Conservation (phyloP, 2,329 filamentous ascomycete genomes). For the Sarocladiaceae sp. region DNA sequence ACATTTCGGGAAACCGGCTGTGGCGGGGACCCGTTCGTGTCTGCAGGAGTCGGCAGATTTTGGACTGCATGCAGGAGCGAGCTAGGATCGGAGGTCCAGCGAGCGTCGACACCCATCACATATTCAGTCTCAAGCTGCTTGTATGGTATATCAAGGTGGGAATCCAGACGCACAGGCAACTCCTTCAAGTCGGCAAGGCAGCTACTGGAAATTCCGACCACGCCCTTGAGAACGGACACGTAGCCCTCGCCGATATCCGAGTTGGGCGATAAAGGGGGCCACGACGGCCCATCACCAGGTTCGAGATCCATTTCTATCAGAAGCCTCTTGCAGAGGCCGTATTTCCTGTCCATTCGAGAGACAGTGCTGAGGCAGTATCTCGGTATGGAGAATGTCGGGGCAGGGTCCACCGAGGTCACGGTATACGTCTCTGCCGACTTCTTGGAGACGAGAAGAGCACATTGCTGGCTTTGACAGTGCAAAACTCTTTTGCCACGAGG, state of each 20-base stretch:
- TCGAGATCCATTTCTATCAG: constrained; percentile 46
- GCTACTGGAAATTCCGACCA: too few relatives aligned
- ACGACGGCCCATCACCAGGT: constrained; percentile 40
- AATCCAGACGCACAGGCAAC: neutral
- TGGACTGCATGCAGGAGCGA: constrained; percentile 25
- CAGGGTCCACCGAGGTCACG: constrained; percentile 41
- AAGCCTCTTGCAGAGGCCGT: constrained; percentile 44
- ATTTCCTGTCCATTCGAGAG: constrained; percentile 36
- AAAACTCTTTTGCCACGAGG: constrained; percentile 34
- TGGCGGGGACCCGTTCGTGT: neutral
- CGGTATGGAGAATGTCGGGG: constrained; percentile 45
- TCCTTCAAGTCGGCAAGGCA: neutral
- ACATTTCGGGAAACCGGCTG: neutral
- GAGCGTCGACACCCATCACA: constrained; percentile 41
- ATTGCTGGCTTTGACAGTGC: constrained; percentile 48
- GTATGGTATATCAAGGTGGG: neutral
- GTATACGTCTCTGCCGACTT: constrained; percentile 38
- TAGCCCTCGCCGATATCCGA: neutral
- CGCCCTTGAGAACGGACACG: neutral
- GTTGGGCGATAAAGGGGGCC: constrained; percentile 48
- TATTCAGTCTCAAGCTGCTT: constrained; percentile 31
- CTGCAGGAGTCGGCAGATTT: constrained; percentile 1
- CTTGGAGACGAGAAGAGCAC: constrained; percentile 44
- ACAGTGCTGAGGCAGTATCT: constrained; percentile 24
- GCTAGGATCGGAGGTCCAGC: constrained; percentile 31